Conservation (phyloP, 768 basidiomycete species). For the Cystobasidium ongulense region DNA sequence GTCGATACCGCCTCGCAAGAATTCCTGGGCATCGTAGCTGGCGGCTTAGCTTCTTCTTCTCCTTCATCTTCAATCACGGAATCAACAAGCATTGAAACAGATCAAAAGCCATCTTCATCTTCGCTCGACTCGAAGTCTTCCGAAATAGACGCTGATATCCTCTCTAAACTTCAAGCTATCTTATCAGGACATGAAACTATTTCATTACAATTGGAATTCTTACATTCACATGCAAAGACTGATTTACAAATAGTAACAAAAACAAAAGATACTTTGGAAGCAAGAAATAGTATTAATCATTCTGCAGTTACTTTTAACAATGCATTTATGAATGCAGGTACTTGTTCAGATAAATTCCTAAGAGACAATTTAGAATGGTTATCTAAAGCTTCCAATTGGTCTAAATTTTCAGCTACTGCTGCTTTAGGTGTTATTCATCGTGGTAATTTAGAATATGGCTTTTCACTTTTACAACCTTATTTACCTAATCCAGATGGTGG, state of each 20-base stretch:
- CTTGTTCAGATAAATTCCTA: conserved; percentile 85
- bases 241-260: conserved; percentile 85
- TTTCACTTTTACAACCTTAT: conserved; percentile 85
- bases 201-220: conserved; percentile 87
- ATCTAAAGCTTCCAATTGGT: conserved; percentile 90
- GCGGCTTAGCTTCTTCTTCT: not conserved
- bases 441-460: conserved; percentile 87
- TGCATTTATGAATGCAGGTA: conserved; percentile 97
- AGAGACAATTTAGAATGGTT: conserved; percentile 97
- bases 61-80: not conserved
- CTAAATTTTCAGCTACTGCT: conserved; percentile 95
- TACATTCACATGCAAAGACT: conserved; percentile 85
- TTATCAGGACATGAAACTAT: conserved; percentile 85
- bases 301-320: conserved; percentile 93
- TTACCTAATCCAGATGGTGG: conserved; percentile 61
- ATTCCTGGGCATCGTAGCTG: conserved; percentile 68
- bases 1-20: conserved; percentile 90
- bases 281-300: conserved; percentile 93
- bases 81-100: conserved; percentile 12
- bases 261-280: conserved; percentile 85
- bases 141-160: conserved; percentile 27
- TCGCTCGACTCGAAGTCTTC: conserved; percentile 46
- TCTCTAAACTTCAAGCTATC: conserved; percentile 48
- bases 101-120: conserved; percentile 49
- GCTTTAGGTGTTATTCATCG: conserved; percentile 96